These are phyloP conservation scores for Aspergillus sp. DNA, from an alignment of 2,329 filamentous ascomycete genomes.

Conservation along the genomic window DNA sequence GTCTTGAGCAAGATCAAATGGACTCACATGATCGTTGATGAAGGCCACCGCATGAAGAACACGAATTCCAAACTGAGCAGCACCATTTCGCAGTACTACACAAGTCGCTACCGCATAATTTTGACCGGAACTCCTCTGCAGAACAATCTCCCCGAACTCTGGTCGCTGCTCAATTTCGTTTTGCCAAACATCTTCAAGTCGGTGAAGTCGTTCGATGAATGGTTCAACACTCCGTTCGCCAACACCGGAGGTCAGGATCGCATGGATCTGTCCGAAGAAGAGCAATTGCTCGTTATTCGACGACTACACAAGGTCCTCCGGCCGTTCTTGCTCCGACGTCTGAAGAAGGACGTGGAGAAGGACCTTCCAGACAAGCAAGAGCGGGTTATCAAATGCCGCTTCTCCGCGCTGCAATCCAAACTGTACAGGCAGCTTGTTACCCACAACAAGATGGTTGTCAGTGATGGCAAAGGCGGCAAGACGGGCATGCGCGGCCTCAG, in stretches of 20 bases:
- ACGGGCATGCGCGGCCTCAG: conserved; percentile 86
- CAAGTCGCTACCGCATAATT: conserved; percentile 88
- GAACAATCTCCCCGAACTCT: conserved; percentile 92
- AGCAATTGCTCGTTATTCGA: conserved; percentile 94
- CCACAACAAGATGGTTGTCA: conserved; percentile 88
- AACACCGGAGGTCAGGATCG: conserved; percentile 97
- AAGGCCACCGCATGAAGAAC: conserved; percentile 99
- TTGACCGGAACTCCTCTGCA: conserved; percentile 94
- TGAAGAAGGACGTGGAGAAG: conserved; percentile 99
- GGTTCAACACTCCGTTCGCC: conserved; percentile 99
- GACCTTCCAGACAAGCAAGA: conserved; percentile 98
- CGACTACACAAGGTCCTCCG: conserved; percentile 95
- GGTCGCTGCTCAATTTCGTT: conserved; percentile 98
- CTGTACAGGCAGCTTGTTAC: conserved; percentile 97
- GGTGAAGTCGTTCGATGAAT: conserved; percentile 96
- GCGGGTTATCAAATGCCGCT: conserved; percentile 98
- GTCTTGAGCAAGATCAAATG: conserved; percentile 97
- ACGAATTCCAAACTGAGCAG: conserved; percentile 89
- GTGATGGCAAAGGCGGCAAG: conserved; percentile 92
- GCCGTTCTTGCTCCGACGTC: conserved; percentile 91
- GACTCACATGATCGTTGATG: conserved; percentile 99
- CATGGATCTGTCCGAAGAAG: conserved; percentile 99
- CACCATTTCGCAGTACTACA: conserved; percentile 92
- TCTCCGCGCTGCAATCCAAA: conserved; percentile 85
- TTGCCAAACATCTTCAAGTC: conserved; percentile 98